Conservation (phyloP, 305 asterid species). For the Plantago coronopus region DNA sequence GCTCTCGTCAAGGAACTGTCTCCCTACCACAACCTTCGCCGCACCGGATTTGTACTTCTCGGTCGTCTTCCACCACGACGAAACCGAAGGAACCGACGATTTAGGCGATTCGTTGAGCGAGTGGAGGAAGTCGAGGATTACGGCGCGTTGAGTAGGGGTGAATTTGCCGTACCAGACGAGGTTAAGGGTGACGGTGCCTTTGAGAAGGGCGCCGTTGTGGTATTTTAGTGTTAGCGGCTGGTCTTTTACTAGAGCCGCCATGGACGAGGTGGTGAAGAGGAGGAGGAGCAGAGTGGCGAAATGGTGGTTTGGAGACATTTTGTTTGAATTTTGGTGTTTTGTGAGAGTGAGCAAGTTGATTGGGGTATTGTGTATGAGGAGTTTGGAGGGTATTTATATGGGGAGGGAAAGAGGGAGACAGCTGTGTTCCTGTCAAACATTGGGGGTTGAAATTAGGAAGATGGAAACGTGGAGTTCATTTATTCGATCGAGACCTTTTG, state of each 20-base stretch:
- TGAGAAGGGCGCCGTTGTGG: constrained; percentile 71
- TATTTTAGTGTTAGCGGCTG: constrained; percentile 66
- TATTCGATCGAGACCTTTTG: too few relatives aligned
- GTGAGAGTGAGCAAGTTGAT: not conserved
- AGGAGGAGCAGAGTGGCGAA: constrained; percentile 4
- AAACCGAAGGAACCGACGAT: constrained; percentile 48
- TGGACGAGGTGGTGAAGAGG: constrained; percentile 23
- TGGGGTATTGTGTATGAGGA: not conserved
- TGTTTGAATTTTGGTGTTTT: not conserved
- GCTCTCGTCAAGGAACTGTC: constrained; percentile 50
- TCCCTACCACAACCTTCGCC: constrained; percentile 44
- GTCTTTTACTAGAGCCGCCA: constrained; percentile 55
- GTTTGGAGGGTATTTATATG: constrained; percentile 24
- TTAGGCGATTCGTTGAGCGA: constrained; percentile 36
- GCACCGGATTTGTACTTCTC: constrained; percentile 64
- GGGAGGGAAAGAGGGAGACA: constrained; percentile 20
- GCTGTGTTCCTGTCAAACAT: constrained; percentile 30
- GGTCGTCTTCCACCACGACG: constrained; percentile 90
- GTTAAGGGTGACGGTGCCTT: constrained; percentile 68
- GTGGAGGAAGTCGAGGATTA: constrained; percentile 68
- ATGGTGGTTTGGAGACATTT: constrained; percentile 39
- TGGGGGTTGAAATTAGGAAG: not conserved
- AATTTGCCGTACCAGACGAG: constrained; percentile 87
- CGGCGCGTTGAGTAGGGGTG: constrained; percentile 62
- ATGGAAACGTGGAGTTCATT: too few relatives aligned